phyloP scores from a whole-genome alignment of 1,139 yeast genomes.

The Yamadazyma diospyri region DNA sequence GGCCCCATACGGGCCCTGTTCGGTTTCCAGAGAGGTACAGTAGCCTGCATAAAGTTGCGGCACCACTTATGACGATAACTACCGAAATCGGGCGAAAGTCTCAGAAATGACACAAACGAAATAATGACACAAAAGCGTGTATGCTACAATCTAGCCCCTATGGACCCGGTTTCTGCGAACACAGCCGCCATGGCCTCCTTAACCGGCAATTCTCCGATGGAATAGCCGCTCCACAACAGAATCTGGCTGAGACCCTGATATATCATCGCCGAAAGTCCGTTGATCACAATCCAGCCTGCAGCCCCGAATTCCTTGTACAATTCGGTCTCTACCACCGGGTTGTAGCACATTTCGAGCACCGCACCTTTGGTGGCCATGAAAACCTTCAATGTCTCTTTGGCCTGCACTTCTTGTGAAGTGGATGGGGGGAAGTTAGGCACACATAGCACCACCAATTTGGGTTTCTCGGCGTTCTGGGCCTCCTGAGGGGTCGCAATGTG shows the following conservation, averaged over 20 bases:
- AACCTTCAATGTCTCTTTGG: slow-evolving; percentile 22
- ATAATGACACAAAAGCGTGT: too few relatives aligned
- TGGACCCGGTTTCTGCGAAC: too few relatives aligned
- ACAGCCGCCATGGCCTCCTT: slow-evolving; percentile 9
- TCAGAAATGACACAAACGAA: too few relatives aligned
- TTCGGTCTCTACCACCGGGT: slow-evolving; percentile 22
- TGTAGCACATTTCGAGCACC: slow-evolving; percentile 32
- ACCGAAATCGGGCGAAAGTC: too few relatives aligned
- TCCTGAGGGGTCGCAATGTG: slow-evolving; percentile 20
- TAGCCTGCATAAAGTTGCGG: too few relatives aligned
- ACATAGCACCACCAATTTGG: slow-evolving; percentile 21
- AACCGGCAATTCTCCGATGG: slow-evolving; percentile 30
- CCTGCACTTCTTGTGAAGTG: slow-evolving; percentile 19
- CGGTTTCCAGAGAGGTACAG: too few relatives aligned
- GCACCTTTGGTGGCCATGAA: slow-evolving; percentile 22
- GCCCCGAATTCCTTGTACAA: slow-evolving; percentile 20
- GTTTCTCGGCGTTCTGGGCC: slow-evolving; percentile 16
- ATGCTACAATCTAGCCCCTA: too few relatives aligned
- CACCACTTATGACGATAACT: too few relatives aligned
- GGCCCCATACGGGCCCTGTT: too few relatives aligned
- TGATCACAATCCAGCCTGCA: slow-evolving; percentile 23
- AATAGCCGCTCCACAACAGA: slow-evolving; percentile 25
- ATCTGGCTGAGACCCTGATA: slow-evolving; percentile 30
- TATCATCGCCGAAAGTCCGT: slow-evolving; percentile 26
- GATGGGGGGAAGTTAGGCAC: slow-evolving; percentile 26